Base-by-base conservation (phyloP, 2,329 filamentous ascomycete genomes). In the Sarocladium oryzae region DNA sequence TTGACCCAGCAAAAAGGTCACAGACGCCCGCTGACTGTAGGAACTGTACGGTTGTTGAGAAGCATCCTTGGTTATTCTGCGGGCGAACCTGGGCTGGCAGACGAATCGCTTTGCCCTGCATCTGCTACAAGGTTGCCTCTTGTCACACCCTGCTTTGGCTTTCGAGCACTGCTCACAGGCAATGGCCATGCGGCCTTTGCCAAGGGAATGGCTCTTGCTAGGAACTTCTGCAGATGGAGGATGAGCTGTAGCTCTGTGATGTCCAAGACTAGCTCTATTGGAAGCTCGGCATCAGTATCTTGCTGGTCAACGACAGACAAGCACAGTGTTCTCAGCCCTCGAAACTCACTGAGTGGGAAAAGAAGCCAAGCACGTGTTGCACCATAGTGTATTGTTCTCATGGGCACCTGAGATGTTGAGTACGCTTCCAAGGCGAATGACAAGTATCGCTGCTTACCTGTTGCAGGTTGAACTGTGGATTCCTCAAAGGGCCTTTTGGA, bases 141-240 rank as follows among this genome's bases (percentile, higher is more conserved):
- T 48, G 43, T 48, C 43, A 21, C 43, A 48, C 16, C 43, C 43
- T 48, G 43, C 43, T n/a, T 48, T 48, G 43, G 43, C 43, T 16
- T 48, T 48, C 9, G 43, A 30, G 16, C 43, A 48, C 18, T 48
- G 43, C 16, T 48, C 26, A 16, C 43, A 48, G 20, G 43, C 16
- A 9, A 48, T 48, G 18, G 26, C 26, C 4, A 26, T 33, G 10
- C 43, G 43, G 2, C 26, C 6, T 9, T 28, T 26, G 40, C 40
- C 26, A 16, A 4, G 5, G 7, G 4, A 11, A 8, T 18, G 43
- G 7, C 4, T 23, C 13, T 33, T 13, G 9, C 5, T n/a, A 21
- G n/a, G 4, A 4, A 7, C 21, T 16, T 16, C n/a, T 9, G 10
- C 28, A 16, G n/a, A 6, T 33, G 21, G 9, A 20, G 36, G 13